These are phyloP conservation scores for Talaromyces sp. DNA, from an alignment of 2,329 filamentous ascomycete genomes.

Conservation along the genomic window DNA sequence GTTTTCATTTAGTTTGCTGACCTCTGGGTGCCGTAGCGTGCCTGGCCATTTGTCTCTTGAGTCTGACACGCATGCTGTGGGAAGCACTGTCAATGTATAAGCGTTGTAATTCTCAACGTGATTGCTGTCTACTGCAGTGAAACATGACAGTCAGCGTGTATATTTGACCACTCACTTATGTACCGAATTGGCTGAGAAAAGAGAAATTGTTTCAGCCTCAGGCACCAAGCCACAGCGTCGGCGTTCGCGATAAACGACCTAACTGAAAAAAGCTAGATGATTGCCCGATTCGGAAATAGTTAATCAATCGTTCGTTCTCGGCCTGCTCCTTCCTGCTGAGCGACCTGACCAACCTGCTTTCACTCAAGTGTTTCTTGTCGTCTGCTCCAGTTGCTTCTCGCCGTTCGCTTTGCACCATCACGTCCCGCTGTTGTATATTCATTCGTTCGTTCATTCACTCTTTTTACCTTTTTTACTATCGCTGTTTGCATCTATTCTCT, in stretches of 20 bases:
- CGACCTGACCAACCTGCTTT: background rate
- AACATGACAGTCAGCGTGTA: background rate
- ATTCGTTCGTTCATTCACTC: background rate
- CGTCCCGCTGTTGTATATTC: background rate
- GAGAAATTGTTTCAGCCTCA: background rate
- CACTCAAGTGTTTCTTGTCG: background rate
- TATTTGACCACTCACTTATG: no score
- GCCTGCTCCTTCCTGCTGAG: conserved; percentile 5
- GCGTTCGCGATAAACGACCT: background rate
- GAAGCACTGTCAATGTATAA: background rate
- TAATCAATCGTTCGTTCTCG: conserved; percentile 6
- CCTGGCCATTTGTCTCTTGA: background rate
- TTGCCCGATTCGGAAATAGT: conserved; percentile 3
- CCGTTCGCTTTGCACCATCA: background rate
- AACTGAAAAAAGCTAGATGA: background rate
- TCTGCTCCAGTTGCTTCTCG: background rate
- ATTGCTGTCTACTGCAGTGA: background rate
- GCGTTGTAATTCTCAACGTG: background rate
- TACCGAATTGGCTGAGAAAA: background rate
- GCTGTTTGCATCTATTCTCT: conserved; percentile 15
- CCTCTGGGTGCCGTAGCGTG: background rate
- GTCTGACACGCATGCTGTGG: background rate
- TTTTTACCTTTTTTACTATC: conserved; percentile 5
- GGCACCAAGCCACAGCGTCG: conserved; percentile 3
- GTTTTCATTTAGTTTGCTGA: background rate